Percentiles rank a stretch among this genome's conserved stretches.
These are phyloP conservation scores for Dorcoceras hygrometricum DNA, from an alignment of 257 asterid genomes.

Conservation along the genomic window DNA sequence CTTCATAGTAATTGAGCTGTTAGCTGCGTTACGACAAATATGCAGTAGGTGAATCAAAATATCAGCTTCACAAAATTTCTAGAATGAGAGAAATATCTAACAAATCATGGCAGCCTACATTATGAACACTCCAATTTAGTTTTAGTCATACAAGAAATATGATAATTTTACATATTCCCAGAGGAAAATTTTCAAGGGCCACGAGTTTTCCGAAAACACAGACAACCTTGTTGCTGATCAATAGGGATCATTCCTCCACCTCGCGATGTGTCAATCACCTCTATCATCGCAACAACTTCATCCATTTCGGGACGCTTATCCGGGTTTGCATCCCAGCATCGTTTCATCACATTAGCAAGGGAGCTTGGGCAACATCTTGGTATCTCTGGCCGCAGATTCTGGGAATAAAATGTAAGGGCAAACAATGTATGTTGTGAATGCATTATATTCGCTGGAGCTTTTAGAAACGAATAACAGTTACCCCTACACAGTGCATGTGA, in stretches of 20 bases:
- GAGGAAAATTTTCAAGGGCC: constrained; percentile 50
- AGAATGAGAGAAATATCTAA: background rate
- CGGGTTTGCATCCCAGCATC: constrained; percentile 87
- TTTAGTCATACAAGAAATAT: constrained; percentile 26
- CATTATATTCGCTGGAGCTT: background rate
- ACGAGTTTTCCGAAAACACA: constrained; percentile 59
- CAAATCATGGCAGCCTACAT: background rate
- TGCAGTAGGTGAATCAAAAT: background rate
- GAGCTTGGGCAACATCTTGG: constrained; percentile 86
- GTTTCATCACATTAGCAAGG: constrained; percentile 69
- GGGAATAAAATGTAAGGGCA: constrained; percentile 3
- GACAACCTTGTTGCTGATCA: constrained; percentile 74
- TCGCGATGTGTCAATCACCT: constrained; percentile 75
- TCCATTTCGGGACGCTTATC: constrained; percentile 92
- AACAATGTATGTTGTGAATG: background rate
- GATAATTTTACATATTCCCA: constrained; percentile 17
- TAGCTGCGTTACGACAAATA: no score
- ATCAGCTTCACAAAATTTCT: background rate
- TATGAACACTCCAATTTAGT: constrained; percentile 4
- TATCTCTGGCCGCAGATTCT: constrained; percentile 88
- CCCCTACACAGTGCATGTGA: no score
- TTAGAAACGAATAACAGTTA: no score
- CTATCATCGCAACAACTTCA: constrained; percentile 71
- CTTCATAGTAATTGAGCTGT: background rate
- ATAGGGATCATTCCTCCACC: constrained; percentile 96